Evolutionary conservation across 1,284 basidiomycete species (phyloP).

Genomic region (Wallemia mellicola): DNA sequence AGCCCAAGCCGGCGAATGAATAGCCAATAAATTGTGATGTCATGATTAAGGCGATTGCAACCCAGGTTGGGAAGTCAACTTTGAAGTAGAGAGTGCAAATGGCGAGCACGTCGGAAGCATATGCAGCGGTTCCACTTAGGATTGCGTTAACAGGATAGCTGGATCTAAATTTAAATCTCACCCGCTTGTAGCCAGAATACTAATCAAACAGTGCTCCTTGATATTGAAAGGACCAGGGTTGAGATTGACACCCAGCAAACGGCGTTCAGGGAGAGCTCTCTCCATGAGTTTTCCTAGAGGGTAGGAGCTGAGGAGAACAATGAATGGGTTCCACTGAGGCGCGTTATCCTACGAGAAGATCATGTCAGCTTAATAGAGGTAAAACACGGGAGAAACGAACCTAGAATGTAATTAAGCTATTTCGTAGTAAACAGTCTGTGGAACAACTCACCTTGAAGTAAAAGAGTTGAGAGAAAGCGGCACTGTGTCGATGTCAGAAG

Average conservation of each 20-base stretch:
- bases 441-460: neutral
- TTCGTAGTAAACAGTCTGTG: too few species aligned
- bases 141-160: neutral
- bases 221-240: neutral
- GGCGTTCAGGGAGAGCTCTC: neutral
- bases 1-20: slow-evolving; percentile 13
- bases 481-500: neutral
- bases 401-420: too few species aligned
- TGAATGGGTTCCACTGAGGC: neutral
- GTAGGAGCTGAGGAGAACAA: neutral
- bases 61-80: slow-evolving; percentile 11
- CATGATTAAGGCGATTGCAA: slow-evolving; percentile 11
- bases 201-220: neutral
- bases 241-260: neutral
- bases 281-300: neutral
- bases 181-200: neutral
- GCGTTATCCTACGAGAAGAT: neutral
- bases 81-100: slow-evolving; percentile 14
- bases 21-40: slow-evolving; percentile 14
- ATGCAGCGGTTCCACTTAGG: slow-evolving; percentile 10
- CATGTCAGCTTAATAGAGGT: neutral
- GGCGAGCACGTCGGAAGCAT: slow-evolving; percentile 14
- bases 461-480: neutral
- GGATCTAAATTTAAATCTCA: neutral
- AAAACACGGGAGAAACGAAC: neutral